Evolutionary conservation across 176 grass and related monocot genomes (phyloP).

Genomic region (Zoysia pacifica): DNA sequence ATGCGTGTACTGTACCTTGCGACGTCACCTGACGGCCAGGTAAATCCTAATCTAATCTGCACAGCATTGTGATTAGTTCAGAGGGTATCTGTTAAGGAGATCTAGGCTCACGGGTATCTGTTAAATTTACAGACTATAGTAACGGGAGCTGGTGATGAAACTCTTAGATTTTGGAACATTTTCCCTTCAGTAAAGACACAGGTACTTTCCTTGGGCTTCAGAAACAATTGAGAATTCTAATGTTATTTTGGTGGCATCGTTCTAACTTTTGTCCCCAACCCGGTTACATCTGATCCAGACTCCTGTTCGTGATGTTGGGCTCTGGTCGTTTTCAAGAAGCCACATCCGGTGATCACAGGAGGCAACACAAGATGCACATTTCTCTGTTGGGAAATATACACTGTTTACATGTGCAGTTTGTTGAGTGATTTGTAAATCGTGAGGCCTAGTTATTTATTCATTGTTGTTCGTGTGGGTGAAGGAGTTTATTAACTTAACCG

Average conservation of each 20-base stretch:
- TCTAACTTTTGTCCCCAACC: not conserved
- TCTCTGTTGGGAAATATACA: conserved; percentile 11
- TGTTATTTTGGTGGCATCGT: not conserved
- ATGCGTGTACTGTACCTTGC: conserved; percentile 94
- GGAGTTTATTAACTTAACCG: conserved; percentile 17
- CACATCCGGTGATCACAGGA: conserved; percentile 72
- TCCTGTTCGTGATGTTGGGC: conserved; percentile 76
- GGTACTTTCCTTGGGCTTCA: conserved; percentile 27
- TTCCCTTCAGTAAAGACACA: conserved; percentile 84
- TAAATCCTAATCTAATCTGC: conserved; percentile 26
- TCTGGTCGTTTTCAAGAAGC: conserved; percentile 78
- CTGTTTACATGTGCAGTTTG: conserved; percentile 36
- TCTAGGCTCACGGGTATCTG: not conserved
- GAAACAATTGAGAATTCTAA: not conserved
- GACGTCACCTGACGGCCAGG: conserved; percentile 92
- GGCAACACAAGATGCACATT: conserved; percentile 9
- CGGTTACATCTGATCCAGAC: conserved; percentile 52
- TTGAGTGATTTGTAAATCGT: conserved; percentile 52
- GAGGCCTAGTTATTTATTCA: conserved; percentile 19
- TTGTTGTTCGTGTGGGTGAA: conserved; percentile 15
- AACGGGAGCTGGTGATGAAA: conserved; percentile 91
- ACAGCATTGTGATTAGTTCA: not conserved
- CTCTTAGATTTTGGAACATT: conserved; percentile 94
- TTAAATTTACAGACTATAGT: conserved; percentile 73
- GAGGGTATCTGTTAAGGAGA: not conserved